phyloP scores from a whole-genome alignment of 2,329 filamentous ascomycete species.

The Colletotrichum tamarilloi region DNA sequence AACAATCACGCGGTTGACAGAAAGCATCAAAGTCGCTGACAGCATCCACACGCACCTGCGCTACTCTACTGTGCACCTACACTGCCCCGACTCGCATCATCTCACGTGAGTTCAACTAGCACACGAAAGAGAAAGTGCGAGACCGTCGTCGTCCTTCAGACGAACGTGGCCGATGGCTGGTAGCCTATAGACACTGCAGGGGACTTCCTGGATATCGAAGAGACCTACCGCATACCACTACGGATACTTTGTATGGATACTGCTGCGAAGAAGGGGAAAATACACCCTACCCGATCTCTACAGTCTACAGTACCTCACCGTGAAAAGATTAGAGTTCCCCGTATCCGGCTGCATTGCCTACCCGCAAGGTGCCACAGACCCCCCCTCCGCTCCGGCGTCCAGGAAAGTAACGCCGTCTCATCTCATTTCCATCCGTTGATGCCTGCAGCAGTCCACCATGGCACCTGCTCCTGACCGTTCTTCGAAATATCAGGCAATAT shows the following conservation, averaged over 20 bases:
- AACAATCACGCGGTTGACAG: neutral
- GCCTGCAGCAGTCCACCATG: neutral
- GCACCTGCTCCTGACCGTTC: neutral
- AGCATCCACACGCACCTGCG: neutral
- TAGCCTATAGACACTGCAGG: neutral
- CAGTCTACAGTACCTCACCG: neutral
- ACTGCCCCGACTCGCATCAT: neutral
- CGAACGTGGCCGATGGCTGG: slow-evolving; percentile 8
- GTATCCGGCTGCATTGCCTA: neutral
- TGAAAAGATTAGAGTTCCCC: neutral
- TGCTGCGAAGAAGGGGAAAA: neutral
- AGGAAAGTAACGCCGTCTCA: neutral
- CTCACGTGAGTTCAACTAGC: neutral
- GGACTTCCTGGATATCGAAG: neutral
- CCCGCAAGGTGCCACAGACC: neutral
- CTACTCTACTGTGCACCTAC: neutral
- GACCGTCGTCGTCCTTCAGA: neutral
- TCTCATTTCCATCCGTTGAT: neutral
- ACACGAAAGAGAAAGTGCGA: neutral
- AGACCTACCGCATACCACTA: too few species aligned
- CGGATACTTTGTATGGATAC: too few species aligned
- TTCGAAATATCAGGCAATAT: neutral
- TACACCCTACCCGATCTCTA: neutral
- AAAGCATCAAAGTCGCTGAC: neutral
- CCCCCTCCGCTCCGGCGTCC: neutral